Evolutionary conservation across 225 moss, liverwort and hornwort species (phyloP), one percentile per base, ranked within the genome.

Genomic region (Straminergon stramineum): DNA sequence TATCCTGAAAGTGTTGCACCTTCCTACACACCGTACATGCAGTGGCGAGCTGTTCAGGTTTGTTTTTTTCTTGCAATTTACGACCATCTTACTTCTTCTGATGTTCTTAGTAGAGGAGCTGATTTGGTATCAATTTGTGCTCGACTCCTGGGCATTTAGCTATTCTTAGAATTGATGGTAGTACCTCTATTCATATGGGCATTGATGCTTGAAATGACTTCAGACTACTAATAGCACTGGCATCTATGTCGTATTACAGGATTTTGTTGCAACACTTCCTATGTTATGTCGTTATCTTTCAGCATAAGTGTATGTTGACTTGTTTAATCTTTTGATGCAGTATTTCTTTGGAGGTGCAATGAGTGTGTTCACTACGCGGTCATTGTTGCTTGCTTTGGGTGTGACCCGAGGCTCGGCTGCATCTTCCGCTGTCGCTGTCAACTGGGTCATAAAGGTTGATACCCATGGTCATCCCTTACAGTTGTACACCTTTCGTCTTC

Each of bases 1-100:
- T 99, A 97, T 87, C 99, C 99, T 48, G 96, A 93, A 32, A 99
- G 96, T 86, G 97, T 99, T 43, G 93, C 97, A n/a, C 95, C 97
- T 74, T 97, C 99, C 15, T 99, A 99, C 85, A 95, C 95, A 21
- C 99, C 99, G 53, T 99, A 99, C 81, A 99, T 99, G 99, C 95
- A 99, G 91, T 99, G 99, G 99, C 96, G 99, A 84, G 97, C 99
- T 81, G 95, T 97, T 73, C 99, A 99, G 96, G 98, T 99, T 86
- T 92, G 88, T 88, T 56, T 62, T 32, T 52, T 64, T 80, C 61
- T 48, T 71, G 63, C 30, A 65, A 75, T 75, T 69, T 51, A 19
- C 62, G 63, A 75, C 34, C 24, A 17, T 48, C 17, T 12, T 60
- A 61, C 60, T 85, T 31, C 19, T 16, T 60, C 75, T 86, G 48